A percentile compares a stretch with the other conserved stretches of the same genome.
phyloP scores from a whole-genome alignment of 2,329 filamentous ascomycete species.

The Sclerotinia spermophila region DNA sequence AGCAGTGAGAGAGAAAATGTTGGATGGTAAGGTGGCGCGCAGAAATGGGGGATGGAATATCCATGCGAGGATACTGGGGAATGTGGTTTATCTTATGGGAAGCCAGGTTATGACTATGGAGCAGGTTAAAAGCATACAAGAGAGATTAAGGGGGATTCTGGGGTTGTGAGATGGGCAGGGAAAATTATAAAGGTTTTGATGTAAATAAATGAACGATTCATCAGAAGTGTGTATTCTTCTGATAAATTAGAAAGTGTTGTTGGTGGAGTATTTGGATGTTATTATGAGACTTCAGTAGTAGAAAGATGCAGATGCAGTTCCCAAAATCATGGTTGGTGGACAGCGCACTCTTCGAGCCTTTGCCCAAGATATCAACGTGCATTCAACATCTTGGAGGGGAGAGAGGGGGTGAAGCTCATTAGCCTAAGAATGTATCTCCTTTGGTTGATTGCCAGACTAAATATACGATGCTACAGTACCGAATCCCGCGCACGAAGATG shows the following conservation, averaged over 20 bases:
- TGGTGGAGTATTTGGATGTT: neutral
- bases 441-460: too few species aligned
- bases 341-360: neutral
- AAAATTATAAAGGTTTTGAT: neutral
- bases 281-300: neutral
- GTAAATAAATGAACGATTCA: neutral
- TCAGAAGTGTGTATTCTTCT: neutral
- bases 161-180: neutral
- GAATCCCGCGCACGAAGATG: too few species aligned
- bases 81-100: conserved; percentile 57
- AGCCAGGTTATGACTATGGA: conserved; percentile 43
- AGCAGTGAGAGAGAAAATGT: conserved; percentile 41
- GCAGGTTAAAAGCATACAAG: conserved; percentile 30
- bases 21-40: neutral
- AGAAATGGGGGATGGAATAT: conserved; percentile 41
- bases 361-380: too few species aligned
- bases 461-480: too few species aligned
- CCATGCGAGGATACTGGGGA: conserved; percentile 53
- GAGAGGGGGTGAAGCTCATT: too few species aligned
- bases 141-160: conserved; percentile 20
- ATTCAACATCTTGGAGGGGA: too few species aligned
- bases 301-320: neutral
- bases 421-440: too few species aligned
- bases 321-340: neutral
- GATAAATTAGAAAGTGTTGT: neutral